These are phyloP conservation scores for Diutina siamensis DNA, from an alignment of 1,139 yeast species.

Conservation along the genomic window DNA sequence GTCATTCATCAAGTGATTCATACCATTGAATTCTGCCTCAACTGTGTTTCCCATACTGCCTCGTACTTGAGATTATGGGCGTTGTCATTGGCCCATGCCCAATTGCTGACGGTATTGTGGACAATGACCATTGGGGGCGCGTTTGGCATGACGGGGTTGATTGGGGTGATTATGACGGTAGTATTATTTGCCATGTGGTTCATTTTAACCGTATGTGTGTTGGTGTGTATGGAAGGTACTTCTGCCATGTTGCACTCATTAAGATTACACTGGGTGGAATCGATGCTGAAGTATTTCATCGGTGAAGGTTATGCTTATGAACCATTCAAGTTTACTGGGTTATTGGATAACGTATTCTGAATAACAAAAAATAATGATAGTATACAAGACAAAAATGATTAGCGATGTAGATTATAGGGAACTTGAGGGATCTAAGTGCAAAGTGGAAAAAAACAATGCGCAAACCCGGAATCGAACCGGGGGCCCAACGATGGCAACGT, in stretches of 20 bases:
- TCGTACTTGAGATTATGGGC: slow-evolving; percentile 66
- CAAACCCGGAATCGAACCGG: slow-evolving; percentile 1
- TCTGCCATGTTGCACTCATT: slow-evolving; percentile 5
- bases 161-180: slow-evolving; percentile 5
- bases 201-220: slow-evolving; percentile 1
- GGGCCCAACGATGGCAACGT: background rate
- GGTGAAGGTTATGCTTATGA: slow-evolving; percentile 5
- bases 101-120: slow-evolving; percentile 4
- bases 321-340: slow-evolving; percentile 3
- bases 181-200: slow-evolving; percentile 6
- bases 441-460: background rate
- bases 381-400: background rate
- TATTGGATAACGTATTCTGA: slow-evolving; percentile 2
- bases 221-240: slow-evolving; percentile 5
- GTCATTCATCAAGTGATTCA: slow-evolving; percentile 97
- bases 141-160: background rate
- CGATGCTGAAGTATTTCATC: slow-evolving; percentile 5
- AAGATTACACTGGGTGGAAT: slow-evolving; percentile 5
- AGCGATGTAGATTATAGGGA: background rate
- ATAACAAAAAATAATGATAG: background rate
- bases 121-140: slow-evolving; percentile 2
- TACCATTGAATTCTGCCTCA: slow-evolving; percentile 94
- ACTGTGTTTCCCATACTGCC: slow-evolving; percentile 97
- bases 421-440: background rate
- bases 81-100: slow-evolving; percentile 1